Evolutionary conservation across 2,329 filamentous ascomycete genomes (phyloP).

Genomic region (Cytospora piceae): DNA sequence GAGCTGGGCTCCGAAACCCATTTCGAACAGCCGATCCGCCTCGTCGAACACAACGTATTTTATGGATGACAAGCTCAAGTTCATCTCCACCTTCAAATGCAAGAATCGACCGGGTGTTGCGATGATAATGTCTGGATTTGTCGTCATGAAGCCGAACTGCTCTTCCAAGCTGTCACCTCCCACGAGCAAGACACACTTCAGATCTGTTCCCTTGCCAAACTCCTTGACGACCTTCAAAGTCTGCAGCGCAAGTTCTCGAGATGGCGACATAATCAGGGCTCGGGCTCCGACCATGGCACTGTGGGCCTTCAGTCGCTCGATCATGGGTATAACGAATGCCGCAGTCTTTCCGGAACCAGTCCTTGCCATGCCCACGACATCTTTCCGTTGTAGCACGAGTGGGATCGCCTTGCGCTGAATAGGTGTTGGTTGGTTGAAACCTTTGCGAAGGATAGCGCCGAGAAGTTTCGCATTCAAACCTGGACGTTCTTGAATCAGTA

Average conservation of each 20-base stretch:
- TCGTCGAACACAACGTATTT: conserved; percentile 97
- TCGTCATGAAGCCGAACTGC: conserved; percentile 89
- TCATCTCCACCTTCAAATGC: conserved; percentile 97
- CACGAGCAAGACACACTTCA: conserved; percentile 87
- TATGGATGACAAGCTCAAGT: conserved; percentile 85
- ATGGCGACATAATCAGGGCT: conserved; percentile 87
- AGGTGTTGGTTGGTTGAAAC: conserved; percentile 93
- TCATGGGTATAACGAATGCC: conserved; percentile 98
- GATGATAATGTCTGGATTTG: conserved; percentile 96
- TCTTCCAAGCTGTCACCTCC: conserved; percentile 96
- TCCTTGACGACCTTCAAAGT: conserved; percentile 97
- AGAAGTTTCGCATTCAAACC: conserved; percentile 80
- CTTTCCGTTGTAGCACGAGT: conserved; percentile 82
- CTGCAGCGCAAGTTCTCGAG: conserved; percentile 90
- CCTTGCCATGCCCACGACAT: conserved; percentile 98
- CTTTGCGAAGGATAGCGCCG: conserved; percentile 90
- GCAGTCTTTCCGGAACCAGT: conserved; percentile 99
- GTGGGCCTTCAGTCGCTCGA: conserved; percentile 88
- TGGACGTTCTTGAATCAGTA: conserved; percentile 38
- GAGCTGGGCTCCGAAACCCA: conserved; percentile 94
- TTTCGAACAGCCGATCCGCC: conserved; percentile 94
- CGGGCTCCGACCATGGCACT: conserved; percentile 84
- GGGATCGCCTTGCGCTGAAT: conserved; percentile 98
- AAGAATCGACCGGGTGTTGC: conserved; percentile 95
- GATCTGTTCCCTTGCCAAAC: conserved; percentile 84